These are phyloP conservation scores for Phoma herbarum DNA, from an alignment of 2,329 filamentous ascomycete species.

Conservation along the genomic window DNA sequence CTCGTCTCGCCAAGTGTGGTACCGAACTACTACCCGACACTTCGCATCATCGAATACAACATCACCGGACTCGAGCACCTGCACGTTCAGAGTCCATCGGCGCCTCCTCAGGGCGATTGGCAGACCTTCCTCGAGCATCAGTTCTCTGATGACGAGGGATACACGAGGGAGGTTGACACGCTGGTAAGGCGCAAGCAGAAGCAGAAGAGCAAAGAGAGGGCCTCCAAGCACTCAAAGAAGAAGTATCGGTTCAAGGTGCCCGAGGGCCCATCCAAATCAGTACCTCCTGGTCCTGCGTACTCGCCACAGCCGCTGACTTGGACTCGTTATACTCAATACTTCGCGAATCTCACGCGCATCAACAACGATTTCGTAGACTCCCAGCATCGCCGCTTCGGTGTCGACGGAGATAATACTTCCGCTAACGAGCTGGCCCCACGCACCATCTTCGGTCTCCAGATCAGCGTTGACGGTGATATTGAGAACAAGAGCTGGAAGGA, in stretches of 20 bases:
- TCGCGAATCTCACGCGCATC: constrained; percentile 88
- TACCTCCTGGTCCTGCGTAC: constrained; percentile 88
- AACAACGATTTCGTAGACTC: constrained; percentile 71
- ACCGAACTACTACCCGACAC: constrained; percentile 88
- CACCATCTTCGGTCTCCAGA: constrained; percentile 38
- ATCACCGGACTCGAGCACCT: constrained; percentile 74
- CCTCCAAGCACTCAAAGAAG: constrained; percentile 39
- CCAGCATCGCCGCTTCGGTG: constrained; percentile 5
- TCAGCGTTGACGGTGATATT: constrained; percentile 41
- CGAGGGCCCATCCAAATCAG: constrained; percentile 72
- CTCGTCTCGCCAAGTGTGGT: constrained; percentile 87
- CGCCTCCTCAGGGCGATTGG: constrained; percentile 14
- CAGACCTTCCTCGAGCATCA: constrained; percentile 17
- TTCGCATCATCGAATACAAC: constrained; percentile 96
- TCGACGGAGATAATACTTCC: constrained; percentile 6
- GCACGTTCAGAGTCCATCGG: constrained; percentile 18
- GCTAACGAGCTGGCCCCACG: constrained; percentile 21
- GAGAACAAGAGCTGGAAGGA: constrained; percentile 64
- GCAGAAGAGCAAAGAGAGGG: constrained; percentile 57
- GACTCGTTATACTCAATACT: constrained; percentile 87
- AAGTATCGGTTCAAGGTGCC: constrained; percentile 66
- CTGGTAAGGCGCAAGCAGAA: constrained; percentile 56
- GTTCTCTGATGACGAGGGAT: constrained; percentile 39
- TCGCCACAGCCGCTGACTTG: constrained; percentile 82
- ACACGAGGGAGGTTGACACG: constrained; percentile 54